Evolutionary conservation across 352 stramenopile genomes (phyloP), one percentile per base, ranked within the genome.

Genomic region (Phytophthora tubulina): DNA sequence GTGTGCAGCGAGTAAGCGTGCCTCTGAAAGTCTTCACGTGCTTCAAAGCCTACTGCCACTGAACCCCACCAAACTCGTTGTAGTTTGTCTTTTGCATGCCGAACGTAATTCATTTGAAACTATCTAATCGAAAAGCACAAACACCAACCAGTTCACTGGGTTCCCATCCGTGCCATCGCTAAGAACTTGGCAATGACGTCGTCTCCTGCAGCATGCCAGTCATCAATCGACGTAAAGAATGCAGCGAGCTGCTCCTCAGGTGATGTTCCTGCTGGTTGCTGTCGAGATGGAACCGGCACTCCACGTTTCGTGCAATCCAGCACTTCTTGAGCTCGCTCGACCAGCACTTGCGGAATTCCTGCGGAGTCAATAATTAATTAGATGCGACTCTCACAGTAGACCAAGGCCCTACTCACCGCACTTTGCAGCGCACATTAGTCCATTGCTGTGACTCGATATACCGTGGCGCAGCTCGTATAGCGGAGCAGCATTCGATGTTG

Each of bases 371-470:
- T 30, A 32, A 21, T 15, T 9, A 11, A 53, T 76, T 38, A 63
- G 13, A 72, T 31, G 8, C 11, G 8, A 51, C n/a, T 35, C 42
- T 53, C 9, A 44, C 27, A 32, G 15, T 13, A 32, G n/a, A 27
- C 8, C 11, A 33, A 52, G 3, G 14, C 27, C 15, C 35, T 35
- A 69, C 69, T 36, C 71, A 95, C 89, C 89, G 35, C 82, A 93
- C 36, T 82, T 78, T 35, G 76, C 52, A 50, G 88, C 89, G 61
- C 88, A 96, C 5, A 73, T 66, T 50, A 96, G 75, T 9, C 85
- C 89, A 56, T 95, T 94, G 66, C 89, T 96, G 27, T 86, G 78
- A 4, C 57, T 80, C 3, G 89, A 89, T 4, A 92, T 81, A 13
- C 89, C 89, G 59, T 71, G 45, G 0, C 75, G 76, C 15, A 95